Conservation (phyloP, 1,284 basidiomycete species). For the Violaceomyces palustris region DNA sequence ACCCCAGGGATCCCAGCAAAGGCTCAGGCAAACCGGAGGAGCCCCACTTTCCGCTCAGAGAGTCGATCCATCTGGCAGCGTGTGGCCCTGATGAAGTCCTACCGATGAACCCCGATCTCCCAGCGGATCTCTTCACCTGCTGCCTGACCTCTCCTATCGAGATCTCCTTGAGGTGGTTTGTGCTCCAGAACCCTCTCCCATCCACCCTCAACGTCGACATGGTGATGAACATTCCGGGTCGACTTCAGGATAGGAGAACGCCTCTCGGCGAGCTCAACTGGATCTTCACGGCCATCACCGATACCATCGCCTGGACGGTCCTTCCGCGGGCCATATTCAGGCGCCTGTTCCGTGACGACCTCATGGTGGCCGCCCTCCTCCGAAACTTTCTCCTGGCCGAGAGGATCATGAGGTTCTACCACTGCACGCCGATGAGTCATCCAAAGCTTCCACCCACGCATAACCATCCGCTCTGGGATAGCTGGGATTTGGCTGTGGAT, state of each 20-base stretch:
- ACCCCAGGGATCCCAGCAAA: slow-evolving; percentile 23
- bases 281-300: slow-evolving; percentile 98
- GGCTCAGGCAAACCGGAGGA: slow-evolving; percentile 13
- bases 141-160: slow-evolving; percentile 98
- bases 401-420: slow-evolving; percentile 95
- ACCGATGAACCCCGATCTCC: slow-evolving; percentile 91
- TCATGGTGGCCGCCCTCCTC: slow-evolving; percentile 91
- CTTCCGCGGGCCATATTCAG: slow-evolving; percentile 91
- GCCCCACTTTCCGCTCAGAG: slow-evolving; percentile 65
- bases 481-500: slow-evolving; percentile 96
- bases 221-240: slow-evolving; percentile 91
- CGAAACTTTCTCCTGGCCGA: slow-evolving; percentile 95
- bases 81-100: slow-evolving; percentile 86
- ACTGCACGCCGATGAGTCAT: slow-evolving; percentile 91
- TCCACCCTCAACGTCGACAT: slow-evolving; percentile 66
- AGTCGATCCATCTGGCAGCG: slow-evolving; percentile 91
- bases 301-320: slow-evolving; percentile 98
- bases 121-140: slow-evolving; percentile 94
- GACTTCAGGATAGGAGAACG: slow-evolving; percentile 90
- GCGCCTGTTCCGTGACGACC: slow-evolving; percentile 86
- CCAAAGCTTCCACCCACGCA: slow-evolving; percentile 89
- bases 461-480: slow-evolving; percentile 90
- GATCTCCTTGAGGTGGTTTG: slow-evolving; percentile 88
- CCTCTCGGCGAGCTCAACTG: slow-evolving; percentile 96
- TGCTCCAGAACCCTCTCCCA: slow-evolving; percentile 74